phyloP scores from a whole-genome alignment of 257 asterid genomes.

The Fraxinus cuspidata region DNA sequence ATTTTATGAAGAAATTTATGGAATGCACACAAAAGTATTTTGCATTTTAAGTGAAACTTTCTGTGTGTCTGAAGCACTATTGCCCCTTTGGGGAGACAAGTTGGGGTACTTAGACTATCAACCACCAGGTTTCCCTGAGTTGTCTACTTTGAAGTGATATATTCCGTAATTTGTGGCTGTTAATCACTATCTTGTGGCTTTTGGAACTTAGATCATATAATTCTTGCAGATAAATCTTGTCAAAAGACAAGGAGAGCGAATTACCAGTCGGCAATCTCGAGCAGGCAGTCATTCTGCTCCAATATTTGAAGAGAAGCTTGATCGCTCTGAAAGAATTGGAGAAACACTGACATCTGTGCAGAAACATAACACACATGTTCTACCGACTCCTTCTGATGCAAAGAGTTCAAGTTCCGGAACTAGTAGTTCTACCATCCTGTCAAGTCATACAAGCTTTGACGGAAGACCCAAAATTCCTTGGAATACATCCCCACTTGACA shows the following conservation, averaged over 20 bases:
- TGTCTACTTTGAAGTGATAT: background rate
- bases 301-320: constrained; percentile 72
- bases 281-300: constrained; percentile 86
- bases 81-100: background rate
- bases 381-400: constrained; percentile 93
- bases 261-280: constrained; percentile 44
- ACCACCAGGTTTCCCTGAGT: background rate
- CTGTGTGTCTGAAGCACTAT: background rate
- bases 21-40: background rate
- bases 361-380: constrained; percentile 65
- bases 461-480: constrained; percentile 57
- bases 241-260: constrained; percentile 58
- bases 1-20: background rate
- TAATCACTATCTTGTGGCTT: background rate
- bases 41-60: background rate
- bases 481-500: constrained; percentile 84
- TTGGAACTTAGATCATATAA: background rate
- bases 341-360: constrained; percentile 51
- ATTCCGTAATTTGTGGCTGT: background rate
- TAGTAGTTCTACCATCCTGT: constrained; percentile 37
- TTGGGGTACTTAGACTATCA: background rate
- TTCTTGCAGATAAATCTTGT: constrained; percentile 42
- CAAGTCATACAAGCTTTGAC: constrained; percentile 34
- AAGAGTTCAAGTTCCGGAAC: constrained; percentile 46
- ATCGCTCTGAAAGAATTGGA: constrained; percentile 55